Conservation (phyloP, 345 rosid species). For the Eucalyptus rudis region DNA sequence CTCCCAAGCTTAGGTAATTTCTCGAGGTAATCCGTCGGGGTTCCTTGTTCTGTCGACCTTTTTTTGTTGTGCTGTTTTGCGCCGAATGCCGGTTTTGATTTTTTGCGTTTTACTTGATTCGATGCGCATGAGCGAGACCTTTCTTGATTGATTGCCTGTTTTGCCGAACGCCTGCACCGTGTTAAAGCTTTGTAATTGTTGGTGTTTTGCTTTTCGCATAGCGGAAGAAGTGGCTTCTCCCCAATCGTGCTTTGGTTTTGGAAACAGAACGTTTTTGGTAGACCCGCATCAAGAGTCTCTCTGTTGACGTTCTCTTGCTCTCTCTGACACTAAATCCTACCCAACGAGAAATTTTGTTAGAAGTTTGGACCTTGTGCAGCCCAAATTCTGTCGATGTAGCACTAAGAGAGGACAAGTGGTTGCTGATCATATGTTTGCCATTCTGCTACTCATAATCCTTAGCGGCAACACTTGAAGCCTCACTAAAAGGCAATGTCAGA, state of each 20-base stretch:
- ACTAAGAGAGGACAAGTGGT: neutral
- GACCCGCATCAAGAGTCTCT: neutral
- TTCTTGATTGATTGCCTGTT: neutral
- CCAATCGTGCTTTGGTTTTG: neutral
- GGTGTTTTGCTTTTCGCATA: neutral
- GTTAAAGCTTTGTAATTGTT: neutral
- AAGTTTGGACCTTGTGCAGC: neutral
- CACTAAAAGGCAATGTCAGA: neutral
- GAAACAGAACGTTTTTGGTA: neutral
- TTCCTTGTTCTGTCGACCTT: neutral
- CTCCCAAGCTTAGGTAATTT: neutral
- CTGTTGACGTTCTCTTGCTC: neutral
- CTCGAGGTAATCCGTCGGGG: neutral
- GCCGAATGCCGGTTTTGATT: neutral
- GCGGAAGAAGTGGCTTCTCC: neutral
- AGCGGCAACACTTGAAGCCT: neutral
- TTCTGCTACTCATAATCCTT: neutral
- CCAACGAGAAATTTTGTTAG: neutral
- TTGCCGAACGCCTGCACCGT: neutral
- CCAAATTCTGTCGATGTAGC: neutral
- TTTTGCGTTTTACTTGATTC: neutral
- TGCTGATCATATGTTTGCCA: neutral
- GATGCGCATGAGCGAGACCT: neutral
- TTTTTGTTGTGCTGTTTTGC: neutral
- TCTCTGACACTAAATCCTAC: neutral